Evolutionary conservation across 805 yeast species (phyloP), one percentile per base, ranked within the genome.

Genomic region (Starmerella ratchasimensis): DNA sequence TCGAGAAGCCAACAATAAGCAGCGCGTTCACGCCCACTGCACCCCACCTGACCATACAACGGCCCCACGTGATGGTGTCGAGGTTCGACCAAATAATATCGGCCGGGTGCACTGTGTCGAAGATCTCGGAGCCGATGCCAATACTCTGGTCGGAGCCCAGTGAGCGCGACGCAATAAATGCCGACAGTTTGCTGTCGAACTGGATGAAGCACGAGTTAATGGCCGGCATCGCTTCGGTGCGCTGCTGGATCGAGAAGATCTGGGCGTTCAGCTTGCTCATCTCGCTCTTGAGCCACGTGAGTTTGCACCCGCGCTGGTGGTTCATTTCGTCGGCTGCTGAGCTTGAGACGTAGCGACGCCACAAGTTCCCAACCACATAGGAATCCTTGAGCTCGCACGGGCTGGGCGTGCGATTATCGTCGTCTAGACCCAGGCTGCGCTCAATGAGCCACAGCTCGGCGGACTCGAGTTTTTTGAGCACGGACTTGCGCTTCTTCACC

Each of bases 81-180:
- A 81, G 46, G 46, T 80, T 81, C 0, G 58, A 49, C 95, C 96
- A 84, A 1, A 76, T 57, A 1, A 84, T 62, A 49, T 80, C 93
- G 7, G 64, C 55, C 2, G 86, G 79, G 48, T 76, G 68, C 2
- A 77, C 66, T 14, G 73, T 76, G 20, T 45, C 52, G 20, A 33
- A 39, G 6, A 38, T 24, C 9, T 39, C 34, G 3, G 29, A 32
- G 2, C 49, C 47, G 0, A 42, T 42, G 1, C 40, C 19, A 3
- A 37, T 22, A 5, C 30, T 16, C 7, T 31, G 27, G 1, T 29
- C 37, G 6, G 39, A 24, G 21, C 44, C 44, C 28, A 51, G 34
- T 2, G 52, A 44, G 2, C 53, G 83, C 35, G 69, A 71, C 0
- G 81, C 75, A 22, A 77, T 62, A 42, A 74, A 73, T 0, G 86